These are phyloP conservation scores for Aristolochia fimbriata DNA, from an alignment of 164 flowering plant species.

Conservation along the genomic window DNA sequence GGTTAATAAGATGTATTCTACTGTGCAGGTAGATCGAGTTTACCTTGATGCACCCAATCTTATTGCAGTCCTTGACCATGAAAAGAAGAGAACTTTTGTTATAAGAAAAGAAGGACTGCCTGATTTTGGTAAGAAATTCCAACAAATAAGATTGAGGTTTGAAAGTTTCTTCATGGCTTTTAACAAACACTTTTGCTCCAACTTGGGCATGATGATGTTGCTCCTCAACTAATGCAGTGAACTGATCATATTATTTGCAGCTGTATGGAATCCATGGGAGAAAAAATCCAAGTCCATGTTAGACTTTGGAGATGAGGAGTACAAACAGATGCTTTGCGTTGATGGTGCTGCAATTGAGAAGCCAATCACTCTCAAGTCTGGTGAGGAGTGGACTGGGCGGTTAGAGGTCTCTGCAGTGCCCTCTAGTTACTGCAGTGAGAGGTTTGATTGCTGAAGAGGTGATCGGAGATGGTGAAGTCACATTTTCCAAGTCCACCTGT, in stretches of 20 bases:
- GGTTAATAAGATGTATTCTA: not conserved
- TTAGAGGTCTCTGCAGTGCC: constrained; percentile 50
- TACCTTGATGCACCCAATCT: constrained; percentile 64
- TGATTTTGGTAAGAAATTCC: constrained; percentile 62
- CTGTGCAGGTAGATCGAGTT: constrained; percentile 68
- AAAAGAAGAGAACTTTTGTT: constrained; percentile 70
- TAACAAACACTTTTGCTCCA: not conserved
- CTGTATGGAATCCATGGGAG: constrained; percentile 99
- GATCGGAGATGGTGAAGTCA: not conserved
- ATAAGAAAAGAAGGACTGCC: constrained; percentile 84
- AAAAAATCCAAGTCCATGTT: constrained; percentile 71
- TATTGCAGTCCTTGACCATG: constrained; percentile 92
- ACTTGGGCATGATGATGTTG: not conserved
- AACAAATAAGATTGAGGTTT: not conserved
- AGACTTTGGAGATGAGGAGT: constrained; percentile 85
- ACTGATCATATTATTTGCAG: constrained; percentile 18
- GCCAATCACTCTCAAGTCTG: constrained; percentile 73
- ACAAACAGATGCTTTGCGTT: constrained; percentile 88
- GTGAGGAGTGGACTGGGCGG: constrained; percentile 88
- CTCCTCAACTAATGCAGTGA: not conserved
- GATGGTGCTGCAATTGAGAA: constrained; percentile 81
- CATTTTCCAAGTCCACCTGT: not conserved
- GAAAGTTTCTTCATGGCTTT: not conserved
- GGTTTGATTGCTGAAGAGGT: constrained; percentile 18
- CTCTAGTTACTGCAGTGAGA: constrained; percentile 60